Percentiles rank a stretch among this genome's conserved stretches.
These are phyloP conservation scores for Cerioporus squamosus DNA, from an alignment of 1,284 basidiomycete species.

Conservation along the genomic window DNA sequence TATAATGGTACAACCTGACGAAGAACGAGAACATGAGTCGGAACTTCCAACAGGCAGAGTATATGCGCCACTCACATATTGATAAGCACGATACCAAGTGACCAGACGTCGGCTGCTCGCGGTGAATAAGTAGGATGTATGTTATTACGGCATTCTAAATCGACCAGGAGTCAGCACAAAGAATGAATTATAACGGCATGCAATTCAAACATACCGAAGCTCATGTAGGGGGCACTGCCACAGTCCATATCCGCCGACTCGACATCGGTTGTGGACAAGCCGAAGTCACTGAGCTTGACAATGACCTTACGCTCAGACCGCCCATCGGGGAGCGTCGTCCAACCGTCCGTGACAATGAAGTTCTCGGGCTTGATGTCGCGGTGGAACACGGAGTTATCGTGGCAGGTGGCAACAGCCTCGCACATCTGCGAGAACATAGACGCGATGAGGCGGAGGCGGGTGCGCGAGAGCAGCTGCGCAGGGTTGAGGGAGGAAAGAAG, in stretches of 20 bases:
- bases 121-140: conserved; percentile 92
- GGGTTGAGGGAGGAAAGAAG: conserved; percentile 90
- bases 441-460: conserved; percentile 89
- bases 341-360: conserved; percentile 90
- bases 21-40: background rate
- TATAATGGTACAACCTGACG: conserved; percentile 91
- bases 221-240: conserved; percentile 99
- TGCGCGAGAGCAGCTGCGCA: conserved; percentile 81
- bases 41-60: background rate
- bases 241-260: conserved; percentile 97
- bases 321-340: conserved; percentile 55
- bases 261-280: conserved; percentile 88
- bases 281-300: conserved; percentile 98
- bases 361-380: conserved; percentile 99
- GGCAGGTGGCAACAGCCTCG: conserved; percentile 95
- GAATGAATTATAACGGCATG: background rate
- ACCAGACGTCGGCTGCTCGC: conserved; percentile 97
- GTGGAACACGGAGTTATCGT: conserved; percentile 90
- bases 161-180: background rate
- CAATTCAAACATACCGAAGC: conserved; percentile 70
- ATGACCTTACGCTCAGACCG: conserved; percentile 74
- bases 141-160: conserved; percentile 95
- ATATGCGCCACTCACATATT: conserved; percentile 74
- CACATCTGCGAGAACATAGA: conserved; percentile 99
- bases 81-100: conserved; percentile 96